Conservation (phyloP, 208 protist species). For the Angomonas ambiguus region DNA sequence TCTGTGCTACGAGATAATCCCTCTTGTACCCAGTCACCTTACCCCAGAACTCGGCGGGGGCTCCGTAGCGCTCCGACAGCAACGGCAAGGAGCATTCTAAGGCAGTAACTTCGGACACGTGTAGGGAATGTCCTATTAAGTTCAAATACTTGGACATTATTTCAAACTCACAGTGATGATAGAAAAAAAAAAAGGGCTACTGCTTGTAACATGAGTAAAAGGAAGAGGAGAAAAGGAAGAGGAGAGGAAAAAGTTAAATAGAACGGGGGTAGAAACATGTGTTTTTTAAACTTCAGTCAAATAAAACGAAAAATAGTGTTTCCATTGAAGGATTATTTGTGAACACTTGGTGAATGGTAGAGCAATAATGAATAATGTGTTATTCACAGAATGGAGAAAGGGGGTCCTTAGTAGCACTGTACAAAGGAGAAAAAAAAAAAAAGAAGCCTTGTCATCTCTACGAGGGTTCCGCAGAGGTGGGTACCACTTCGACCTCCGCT, state of each 20-base stretch:
- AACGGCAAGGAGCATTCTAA: slow-evolving; percentile 80
- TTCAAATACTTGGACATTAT: slow-evolving; percentile 61
- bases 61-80: slow-evolving; percentile 50
- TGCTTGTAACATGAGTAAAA: neutral
- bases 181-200: neutral
- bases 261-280: neutral
- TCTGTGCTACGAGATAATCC: slow-evolving; percentile 83
- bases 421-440: no score
- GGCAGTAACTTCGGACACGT: slow-evolving; percentile 58
- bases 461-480: neutral
- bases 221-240: neutral
- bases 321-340: no score
- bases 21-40: slow-evolving; percentile 56
- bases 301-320: no score
- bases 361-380: no score
- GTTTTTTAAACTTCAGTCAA: no score
- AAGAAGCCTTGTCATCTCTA: no score
- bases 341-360: no score
- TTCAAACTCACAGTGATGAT: slow-evolving; percentile 5
- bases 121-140: slow-evolving; percentile 51
- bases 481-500: neutral
- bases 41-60: slow-evolving; percentile 71
- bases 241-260: neutral
- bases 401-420: no score
- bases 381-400: no score